A percentile compares a stretch with the other conserved stretches of the same genome.
Evolutionary conservation across 768 basidiomycete genomes (phyloP).

Genomic region (Xanthoconium stramineum): DNA sequence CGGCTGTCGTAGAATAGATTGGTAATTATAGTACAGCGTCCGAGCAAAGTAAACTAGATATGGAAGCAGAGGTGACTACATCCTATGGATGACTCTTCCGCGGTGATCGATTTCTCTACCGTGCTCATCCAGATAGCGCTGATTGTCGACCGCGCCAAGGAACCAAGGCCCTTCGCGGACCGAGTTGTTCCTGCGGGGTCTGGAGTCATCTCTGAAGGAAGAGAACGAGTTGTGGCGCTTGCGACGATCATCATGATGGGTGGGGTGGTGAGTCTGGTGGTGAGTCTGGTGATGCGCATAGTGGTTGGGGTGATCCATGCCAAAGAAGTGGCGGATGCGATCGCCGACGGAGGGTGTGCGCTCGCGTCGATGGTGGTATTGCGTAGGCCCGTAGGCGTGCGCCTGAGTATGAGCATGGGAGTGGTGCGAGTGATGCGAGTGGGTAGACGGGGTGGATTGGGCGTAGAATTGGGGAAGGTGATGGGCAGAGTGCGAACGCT

Average conservation of each 20-base stretch:
- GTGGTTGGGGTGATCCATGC: conserved; percentile 20
- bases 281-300: conserved; percentile 6
- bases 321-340: conserved; percentile 39
- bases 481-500: conserved; percentile 20
- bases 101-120: conserved; percentile 27
- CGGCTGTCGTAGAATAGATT: conserved; percentile 34
- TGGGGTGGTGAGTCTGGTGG: neutral
- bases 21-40: neutral
- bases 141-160: conserved; percentile 19
- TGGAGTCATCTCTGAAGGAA: conserved; percentile 17
- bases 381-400: too few species aligned
- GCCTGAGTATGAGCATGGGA: neutral
- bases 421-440: conserved; percentile 10
- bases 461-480: conserved; percentile 7
- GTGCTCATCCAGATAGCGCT: conserved; percentile 21
- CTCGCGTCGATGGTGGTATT: conserved; percentile 3
- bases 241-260: conserved; percentile 10
- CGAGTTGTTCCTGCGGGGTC: conserved; percentile 13
- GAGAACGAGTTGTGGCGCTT: conserved; percentile 28
- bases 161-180: conserved; percentile 21
- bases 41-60: conserved; percentile 4
- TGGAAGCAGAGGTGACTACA: conserved; percentile 12
- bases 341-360: conserved; percentile 31
- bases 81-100: conserved; percentile 25
- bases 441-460: neutral